These are phyloP conservation scores for Ustilago xerochloae DNA, from an alignment of 1,284 basidiomycete species.

Conservation along the genomic window DNA sequence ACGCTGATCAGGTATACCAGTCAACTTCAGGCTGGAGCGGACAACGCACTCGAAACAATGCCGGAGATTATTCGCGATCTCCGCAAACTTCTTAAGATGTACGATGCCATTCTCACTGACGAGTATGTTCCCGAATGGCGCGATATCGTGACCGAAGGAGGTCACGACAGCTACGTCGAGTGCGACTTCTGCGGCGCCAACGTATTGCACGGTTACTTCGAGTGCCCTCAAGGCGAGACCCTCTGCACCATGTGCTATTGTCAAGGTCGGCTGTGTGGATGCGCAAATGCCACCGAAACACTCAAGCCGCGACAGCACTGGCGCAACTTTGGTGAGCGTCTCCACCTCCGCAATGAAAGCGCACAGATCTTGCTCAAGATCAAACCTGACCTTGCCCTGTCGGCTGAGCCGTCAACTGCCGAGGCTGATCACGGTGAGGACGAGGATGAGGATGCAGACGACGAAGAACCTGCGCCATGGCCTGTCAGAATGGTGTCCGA, in stretches of 20 bases:
- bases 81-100: conserved; percentile 27
- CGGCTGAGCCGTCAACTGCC: not conserved
- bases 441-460: conserved; percentile 4
- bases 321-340: conserved; percentile 30
- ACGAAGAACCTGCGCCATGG: conserved; percentile 6
- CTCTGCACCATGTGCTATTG: conserved; percentile 46
- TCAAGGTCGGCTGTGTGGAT: conserved; percentile 39
- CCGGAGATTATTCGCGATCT: conserved; percentile 7
- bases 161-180: conserved; percentile 36
- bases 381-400: conserved; percentile 2
- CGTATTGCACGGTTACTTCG: conserved; percentile 43
- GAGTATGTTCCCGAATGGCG: conserved; percentile 38
- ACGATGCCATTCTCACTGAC: conserved; percentile 39
- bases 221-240: conserved; percentile 31
- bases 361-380: conserved; percentile 17
- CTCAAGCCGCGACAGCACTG: conserved; percentile 37
- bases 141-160: conserved; percentile 17
- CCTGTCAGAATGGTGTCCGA: conserved; percentile 17
- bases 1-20: conserved; percentile 17
- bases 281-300: conserved; percentile 12
- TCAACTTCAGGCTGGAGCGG: not conserved
- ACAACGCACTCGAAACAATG: not conserved
- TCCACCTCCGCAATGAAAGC: conserved; percentile 30
- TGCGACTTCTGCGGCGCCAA: conserved; percentile 51
- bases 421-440: not conserved